Base-by-base conservation (phyloP, 2,329 filamentous ascomycete genomes). In the Clonostachys rhizophaga region DNA sequence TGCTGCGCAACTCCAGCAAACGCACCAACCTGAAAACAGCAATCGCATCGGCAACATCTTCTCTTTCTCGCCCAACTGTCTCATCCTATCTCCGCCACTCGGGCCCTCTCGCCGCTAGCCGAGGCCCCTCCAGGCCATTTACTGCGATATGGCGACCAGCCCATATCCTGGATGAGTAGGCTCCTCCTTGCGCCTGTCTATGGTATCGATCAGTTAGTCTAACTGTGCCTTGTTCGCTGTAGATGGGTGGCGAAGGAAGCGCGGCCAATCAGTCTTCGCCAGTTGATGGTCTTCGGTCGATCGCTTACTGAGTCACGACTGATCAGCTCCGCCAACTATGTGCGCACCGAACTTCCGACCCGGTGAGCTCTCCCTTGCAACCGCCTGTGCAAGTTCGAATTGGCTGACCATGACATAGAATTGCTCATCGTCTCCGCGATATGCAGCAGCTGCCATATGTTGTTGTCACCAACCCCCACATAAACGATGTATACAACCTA, bases 391-490 rank as follows among this genome's bases (percentile, higher is more conserved):
- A n/a, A 5, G 40, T 16, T 18, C 16, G 20, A 13, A 18, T 10
- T 20, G n/a, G 13, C 42, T 14, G 24, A 6, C 7, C 17, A 6
- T 42, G 17, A 16, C 42, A 44, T 54, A 92, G 90, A 56, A 82
- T 97, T 55, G 90, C 92, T 16, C 94, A 99, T 68, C 88, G 94
- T 34, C 84, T 99, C 52, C 89, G 95, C 49, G 92, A 99, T 64
- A 97, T 99, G 81, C 94, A 99, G 67, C 91, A 89, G 52, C 76
- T 99, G 39, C 94, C 94, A 16, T 99, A 96, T 63, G 89, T 94
- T 36, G 92, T 97, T 47, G 89, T 97, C 43, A 91, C 89, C n/a
- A 99, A 99, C 59, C 83, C 83, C 7, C 90, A 99, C 65, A 88
- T 99, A 52, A 90, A 88, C 62, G 85, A 95, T 54, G 94, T 97